A percentile compares a stretch with the other conserved stretches of the same genome.
phyloP scores from a whole-genome alignment of 495 filamentous ascomycete genomes.

The Tetracladium setigerum region DNA sequence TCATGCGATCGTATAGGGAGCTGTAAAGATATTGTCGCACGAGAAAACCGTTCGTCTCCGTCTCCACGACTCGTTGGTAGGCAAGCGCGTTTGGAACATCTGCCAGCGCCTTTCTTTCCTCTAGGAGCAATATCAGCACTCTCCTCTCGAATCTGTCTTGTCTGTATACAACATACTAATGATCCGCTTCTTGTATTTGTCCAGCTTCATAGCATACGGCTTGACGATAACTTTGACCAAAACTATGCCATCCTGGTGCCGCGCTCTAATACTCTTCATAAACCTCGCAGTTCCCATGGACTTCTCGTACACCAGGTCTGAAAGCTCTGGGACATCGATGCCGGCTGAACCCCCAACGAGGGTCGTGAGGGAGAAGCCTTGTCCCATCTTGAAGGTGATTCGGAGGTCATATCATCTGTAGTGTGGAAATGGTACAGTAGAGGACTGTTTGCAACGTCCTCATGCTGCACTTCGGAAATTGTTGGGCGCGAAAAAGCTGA shows the following conservation, averaged over 20 bases:
- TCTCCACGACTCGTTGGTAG: constrained; percentile 86
- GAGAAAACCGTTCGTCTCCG: constrained; percentile 81
- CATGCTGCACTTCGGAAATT: constrained; percentile 4
- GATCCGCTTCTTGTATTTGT: constrained; percentile 66
- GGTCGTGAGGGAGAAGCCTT: constrained; percentile 88
- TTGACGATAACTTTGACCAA: constrained; percentile 94
- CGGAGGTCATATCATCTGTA: constrained; percentile 17
- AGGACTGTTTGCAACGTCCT: constrained; percentile 14
- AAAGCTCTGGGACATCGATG: constrained; percentile 88
- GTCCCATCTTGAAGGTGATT: constrained; percentile 62
- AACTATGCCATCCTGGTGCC: constrained; percentile 81
- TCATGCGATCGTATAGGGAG: constrained; percentile 94
- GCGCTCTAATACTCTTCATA: constrained; percentile 91
- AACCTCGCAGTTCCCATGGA: constrained; percentile 90
- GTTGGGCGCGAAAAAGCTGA: neutral
- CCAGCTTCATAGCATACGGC: constrained; percentile 70
- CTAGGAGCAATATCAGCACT: constrained; percentile 33
- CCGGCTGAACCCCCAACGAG: constrained; percentile 84
- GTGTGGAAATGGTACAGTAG: constrained; percentile 2
- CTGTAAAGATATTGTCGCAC: constrained; percentile 95
- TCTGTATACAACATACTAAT: constrained; percentile 48
- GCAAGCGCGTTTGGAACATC: constrained; percentile 87
- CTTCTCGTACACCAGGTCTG: constrained; percentile 85
- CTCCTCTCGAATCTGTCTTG: neutral
- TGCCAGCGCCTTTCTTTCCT: constrained; percentile 68